A percentile compares a stretch with the other conserved stretches of the same genome.
phyloP scores from a whole-genome alignment of 495 filamentous ascomycete genomes.

The Hypomontagnella submonticulosa region DNA sequence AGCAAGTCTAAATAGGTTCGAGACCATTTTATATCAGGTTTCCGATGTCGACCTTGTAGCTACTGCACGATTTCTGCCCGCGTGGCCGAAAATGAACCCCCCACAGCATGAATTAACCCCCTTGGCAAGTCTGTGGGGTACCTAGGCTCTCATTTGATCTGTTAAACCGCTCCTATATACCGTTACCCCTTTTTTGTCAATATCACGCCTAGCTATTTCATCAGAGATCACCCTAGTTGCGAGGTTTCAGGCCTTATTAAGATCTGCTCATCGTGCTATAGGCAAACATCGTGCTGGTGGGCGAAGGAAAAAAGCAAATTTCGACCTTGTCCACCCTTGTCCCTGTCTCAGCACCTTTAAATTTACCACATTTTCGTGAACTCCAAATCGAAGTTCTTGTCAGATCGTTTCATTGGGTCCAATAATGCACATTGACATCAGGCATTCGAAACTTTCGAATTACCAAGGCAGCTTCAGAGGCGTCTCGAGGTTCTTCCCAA shows the following conservation, averaged over 20 bases:
- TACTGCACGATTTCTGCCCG: slow-evolving; percentile 1
- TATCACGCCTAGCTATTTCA: slow-evolving; percentile 7
- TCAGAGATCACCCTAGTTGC: slow-evolving; percentile 10
- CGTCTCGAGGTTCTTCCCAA: slow-evolving; percentile 69
- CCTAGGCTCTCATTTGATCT: slow-evolving; percentile 19
- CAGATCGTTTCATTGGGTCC: background rate
- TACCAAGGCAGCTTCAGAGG: slow-evolving; percentile 79
- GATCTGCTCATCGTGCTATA: slow-evolving; percentile 27
- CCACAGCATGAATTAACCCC: slow-evolving; percentile 24
- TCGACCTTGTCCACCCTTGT: background rate
- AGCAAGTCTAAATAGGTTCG: too few species aligned
- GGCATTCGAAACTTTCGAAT: slow-evolving; percentile 27
- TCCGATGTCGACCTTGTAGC: background rate
- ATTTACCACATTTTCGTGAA: slow-evolving; percentile 13
- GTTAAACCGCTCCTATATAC: slow-evolving; percentile 15
- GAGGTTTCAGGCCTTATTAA: slow-evolving; percentile 27
- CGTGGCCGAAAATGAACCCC: slow-evolving; percentile 27
- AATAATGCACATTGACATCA: slow-evolving; percentile 20
- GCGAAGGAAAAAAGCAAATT: slow-evolving; percentile 2
- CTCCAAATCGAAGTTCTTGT: slow-evolving; percentile 5
- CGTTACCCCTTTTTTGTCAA: slow-evolving; percentile 22
- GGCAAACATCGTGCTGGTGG: background rate
- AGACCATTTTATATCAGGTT: background rate
- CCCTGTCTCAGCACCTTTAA: slow-evolving; percentile 1
- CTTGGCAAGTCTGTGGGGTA: slow-evolving; percentile 42